phyloP scores from a whole-genome alignment of 768 basidiomycete species.

The Rhodotorula graminis region DNA sequence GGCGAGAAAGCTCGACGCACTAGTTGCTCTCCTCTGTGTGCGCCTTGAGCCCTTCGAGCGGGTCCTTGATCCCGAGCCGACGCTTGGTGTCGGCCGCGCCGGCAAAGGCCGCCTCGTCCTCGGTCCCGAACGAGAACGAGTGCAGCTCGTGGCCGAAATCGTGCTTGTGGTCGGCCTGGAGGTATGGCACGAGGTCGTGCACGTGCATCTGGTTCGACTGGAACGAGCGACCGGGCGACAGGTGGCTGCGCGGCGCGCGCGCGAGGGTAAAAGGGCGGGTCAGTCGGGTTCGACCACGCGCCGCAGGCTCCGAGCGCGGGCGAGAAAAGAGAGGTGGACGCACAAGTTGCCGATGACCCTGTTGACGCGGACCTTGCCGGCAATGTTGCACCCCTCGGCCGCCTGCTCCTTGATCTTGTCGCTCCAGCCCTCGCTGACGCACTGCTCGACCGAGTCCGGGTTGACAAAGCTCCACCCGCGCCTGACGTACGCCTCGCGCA shows the following conservation, averaged over 20 bases:
- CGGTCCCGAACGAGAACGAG: slow-evolving; percentile 66
- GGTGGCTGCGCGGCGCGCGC: slow-evolving; percentile 71
- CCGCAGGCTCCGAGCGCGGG: no score
- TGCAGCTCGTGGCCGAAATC: slow-evolving; percentile 89
- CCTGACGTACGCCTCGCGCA: slow-evolving; percentile 79
- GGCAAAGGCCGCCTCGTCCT: slow-evolving; percentile 42
- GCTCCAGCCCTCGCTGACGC: slow-evolving; percentile 87
- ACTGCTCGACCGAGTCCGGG: slow-evolving; percentile 88
- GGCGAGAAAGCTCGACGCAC: slow-evolving; percentile 30
- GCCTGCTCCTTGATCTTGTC: slow-evolving; percentile 89
- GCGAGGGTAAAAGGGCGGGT: no score
- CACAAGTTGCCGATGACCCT: slow-evolving; percentile 57
- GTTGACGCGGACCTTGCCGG: slow-evolving; percentile 87
- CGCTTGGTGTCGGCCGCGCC: slow-evolving; percentile 49
- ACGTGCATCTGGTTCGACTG: slow-evolving; percentile 72
- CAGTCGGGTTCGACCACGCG: no score
- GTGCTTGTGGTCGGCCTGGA: slow-evolving; percentile 79
- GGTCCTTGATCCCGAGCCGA: slow-evolving; percentile 69
- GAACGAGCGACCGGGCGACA: slow-evolving; percentile 94
- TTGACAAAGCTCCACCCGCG: slow-evolving; percentile 92
- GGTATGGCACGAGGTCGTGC: slow-evolving; percentile 88
- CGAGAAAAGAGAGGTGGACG: background rate
- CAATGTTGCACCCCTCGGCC: slow-evolving; percentile 88
- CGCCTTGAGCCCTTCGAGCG: slow-evolving; percentile 61
- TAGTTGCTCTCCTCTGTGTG: slow-evolving; percentile 71